Conservation (phyloP, 768 basidiomycete genomes). For the Tricholoma terreum region DNA sequence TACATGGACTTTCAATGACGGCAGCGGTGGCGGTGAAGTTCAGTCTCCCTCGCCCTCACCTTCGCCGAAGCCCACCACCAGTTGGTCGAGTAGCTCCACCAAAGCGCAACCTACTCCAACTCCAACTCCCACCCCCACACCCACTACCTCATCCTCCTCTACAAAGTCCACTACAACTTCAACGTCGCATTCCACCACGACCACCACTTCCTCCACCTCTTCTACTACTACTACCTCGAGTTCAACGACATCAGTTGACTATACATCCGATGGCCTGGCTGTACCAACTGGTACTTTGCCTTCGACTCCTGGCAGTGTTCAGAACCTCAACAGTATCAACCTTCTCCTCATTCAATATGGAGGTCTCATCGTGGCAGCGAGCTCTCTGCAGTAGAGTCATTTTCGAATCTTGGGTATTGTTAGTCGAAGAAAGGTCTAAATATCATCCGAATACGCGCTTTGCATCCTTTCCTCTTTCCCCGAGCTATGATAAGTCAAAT, state of each 20-base stretch:
- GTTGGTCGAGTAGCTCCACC: not conserved
- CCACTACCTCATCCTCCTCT: conserved; percentile 18
- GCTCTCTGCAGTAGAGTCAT: not conserved
- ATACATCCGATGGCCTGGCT: not conserved
- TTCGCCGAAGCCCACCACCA: conserved; percentile 14
- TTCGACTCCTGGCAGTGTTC: not conserved
- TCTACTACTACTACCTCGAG: conserved; percentile 12
- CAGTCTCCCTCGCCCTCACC: conserved; percentile 18
- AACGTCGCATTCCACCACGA: conserved; percentile 13
- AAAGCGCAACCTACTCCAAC: conserved; percentile 1
- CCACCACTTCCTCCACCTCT: conserved; percentile 1
- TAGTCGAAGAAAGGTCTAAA: not conserved
- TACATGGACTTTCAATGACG: conserved; percentile 41
- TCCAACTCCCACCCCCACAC: conserved; percentile 12
- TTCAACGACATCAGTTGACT: not conserved
- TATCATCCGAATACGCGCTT: not conserved
- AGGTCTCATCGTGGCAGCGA: not conserved
- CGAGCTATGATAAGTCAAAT: conserved; percentile 1
- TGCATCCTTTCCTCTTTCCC: not conserved
- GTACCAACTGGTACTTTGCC: not conserved
- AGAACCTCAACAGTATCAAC: conserved; percentile 1
- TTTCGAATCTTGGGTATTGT: not conserved
- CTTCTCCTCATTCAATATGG: not conserved
- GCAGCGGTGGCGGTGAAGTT: conserved; percentile 15
- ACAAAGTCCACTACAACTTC: conserved; percentile 3